phyloP scores from a whole-genome alignment of 805 yeast species.

The Maudiozyma serrabonitensis region DNA sequence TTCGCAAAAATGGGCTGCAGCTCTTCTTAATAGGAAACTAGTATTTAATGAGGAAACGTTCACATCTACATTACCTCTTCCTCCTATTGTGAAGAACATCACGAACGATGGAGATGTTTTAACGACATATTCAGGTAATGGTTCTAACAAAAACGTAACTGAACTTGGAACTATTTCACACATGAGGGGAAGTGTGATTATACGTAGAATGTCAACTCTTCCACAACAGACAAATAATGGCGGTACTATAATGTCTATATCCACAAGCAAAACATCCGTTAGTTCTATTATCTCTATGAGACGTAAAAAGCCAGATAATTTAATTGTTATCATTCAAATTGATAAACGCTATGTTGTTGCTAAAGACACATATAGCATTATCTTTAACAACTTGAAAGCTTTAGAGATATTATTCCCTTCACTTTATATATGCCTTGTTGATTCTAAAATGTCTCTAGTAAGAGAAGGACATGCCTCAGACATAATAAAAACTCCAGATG shows the following conservation, averaged over 20 bases:
- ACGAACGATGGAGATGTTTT: conserved; percentile 2
- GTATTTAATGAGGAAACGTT: conserved; percentile 23
- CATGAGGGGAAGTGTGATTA: conserved; percentile 13
- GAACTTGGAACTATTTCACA: conserved; percentile 13
- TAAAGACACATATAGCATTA: conserved; percentile 5
- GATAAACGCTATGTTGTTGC: conserved; percentile 11
- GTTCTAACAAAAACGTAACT: conserved; percentile 12
- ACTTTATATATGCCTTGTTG: conserved; percentile 16
- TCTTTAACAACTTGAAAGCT: conserved; percentile 21
- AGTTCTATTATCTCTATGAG: conserved; percentile 25
- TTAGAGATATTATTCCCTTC: conserved; percentile 11
- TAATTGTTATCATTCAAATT: conserved; percentile 23
- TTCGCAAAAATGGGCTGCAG: conserved; percentile 36
- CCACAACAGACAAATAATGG: not conserved
- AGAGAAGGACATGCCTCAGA: not conserved
- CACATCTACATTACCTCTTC: conserved; percentile 26
- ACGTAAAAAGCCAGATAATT: conserved; percentile 18
- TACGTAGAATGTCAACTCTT: conserved; percentile 16
- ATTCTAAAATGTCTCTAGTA: conserved; percentile 3
- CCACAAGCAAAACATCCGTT: conserved; percentile 10
- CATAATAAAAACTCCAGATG: not conserved
- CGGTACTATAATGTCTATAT: not conserved
- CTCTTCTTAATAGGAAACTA: conserved; percentile 28
- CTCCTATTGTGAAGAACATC: conserved; percentile 9
- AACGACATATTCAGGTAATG: conserved; percentile 14